A percentile compares a stretch with the other conserved stretches of the same genome.
phyloP scores from a whole-genome alignment of 116 monocot species.

The Zostera marina region DNA sequence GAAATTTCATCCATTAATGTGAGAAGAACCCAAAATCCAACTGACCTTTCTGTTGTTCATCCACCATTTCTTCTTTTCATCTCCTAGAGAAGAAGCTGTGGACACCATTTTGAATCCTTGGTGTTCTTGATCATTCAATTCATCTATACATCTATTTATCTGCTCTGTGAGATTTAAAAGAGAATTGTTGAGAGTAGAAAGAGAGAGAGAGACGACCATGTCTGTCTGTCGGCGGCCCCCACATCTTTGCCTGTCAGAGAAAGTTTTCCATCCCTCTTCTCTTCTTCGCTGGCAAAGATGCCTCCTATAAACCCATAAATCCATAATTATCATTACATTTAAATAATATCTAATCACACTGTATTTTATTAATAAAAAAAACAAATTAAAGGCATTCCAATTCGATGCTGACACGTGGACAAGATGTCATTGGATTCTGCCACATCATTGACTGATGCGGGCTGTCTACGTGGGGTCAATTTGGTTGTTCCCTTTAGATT shows the following conservation, averaged over 20 bases:
- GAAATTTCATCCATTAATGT: background rate
- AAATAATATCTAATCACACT: background rate
- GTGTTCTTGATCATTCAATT: background rate
- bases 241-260: conserved; percentile 51
- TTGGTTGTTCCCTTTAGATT: background rate
- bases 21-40: conserved; percentile 4
- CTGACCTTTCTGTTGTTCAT: conserved; percentile 48
- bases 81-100: conserved; percentile 1
- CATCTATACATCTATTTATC: background rate
- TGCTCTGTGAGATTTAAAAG: background rate
- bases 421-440: background rate
- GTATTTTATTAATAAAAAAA: background rate
- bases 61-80: conserved; percentile 63
- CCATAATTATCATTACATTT: conserved; percentile 29
- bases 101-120: conserved; percentile 21
- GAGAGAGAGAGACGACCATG: conserved; percentile 35
- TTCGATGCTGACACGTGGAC: background rate
- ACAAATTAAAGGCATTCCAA: background rate
- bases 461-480: background rate
- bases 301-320: conserved; percentile 13
- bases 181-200: background rate
- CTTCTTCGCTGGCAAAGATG: conserved; percentile 96
- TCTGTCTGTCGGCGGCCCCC: conserved; percentile 14
- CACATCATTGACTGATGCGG: background rate
- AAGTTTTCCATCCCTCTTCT: conserved; percentile 75